Evolutionary conservation across 768 basidiomycete species (phyloP).

Genomic region (Hygrophorus russula): DNA sequence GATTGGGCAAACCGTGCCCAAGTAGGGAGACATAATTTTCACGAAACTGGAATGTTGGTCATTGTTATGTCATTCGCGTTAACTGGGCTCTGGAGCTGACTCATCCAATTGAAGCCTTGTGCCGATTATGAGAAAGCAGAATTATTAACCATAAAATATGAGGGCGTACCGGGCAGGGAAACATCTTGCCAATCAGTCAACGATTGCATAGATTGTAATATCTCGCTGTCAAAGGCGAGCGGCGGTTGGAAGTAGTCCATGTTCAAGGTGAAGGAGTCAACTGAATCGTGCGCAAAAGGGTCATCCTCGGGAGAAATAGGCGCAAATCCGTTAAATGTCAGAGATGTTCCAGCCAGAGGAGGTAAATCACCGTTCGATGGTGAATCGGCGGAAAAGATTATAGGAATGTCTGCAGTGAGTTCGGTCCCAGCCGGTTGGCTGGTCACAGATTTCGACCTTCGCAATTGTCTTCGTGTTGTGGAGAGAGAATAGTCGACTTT

Average conservation of each 20-base stretch:
- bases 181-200: too few species aligned
- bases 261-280: slow-evolving; percentile 11
- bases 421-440: slow-evolving; percentile 12
- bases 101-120: too few species aligned
- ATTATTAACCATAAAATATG: too few species aligned
- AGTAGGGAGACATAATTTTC: too few species aligned
- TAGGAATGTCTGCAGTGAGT: slow-evolving; percentile 13
- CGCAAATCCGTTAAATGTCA: slow-evolving; percentile 37
- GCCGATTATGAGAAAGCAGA: too few species aligned
- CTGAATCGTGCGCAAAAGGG: slow-evolving; percentile 22
- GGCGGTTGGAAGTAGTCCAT: slow-evolving; percentile 7
- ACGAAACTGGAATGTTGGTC: not conserved
- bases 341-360: slow-evolving; percentile 30
- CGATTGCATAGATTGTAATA: too few species aligned
- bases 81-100: too few species aligned
- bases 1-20: too few species aligned
- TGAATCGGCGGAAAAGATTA: slow-evolving; percentile 20
- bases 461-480: slow-evolving; percentile 4
- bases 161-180: too few species aligned
- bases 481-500: slow-evolving; percentile 13
- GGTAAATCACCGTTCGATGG: slow-evolving; percentile 28
- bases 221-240: too few species aligned
- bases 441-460: slow-evolving; percentile 7
- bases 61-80: too few species aligned
- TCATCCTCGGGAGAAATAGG: slow-evolving; percentile 27